These are phyloP conservation scores for Amphirosellinia nigrospora DNA, from an alignment of 495 filamentous ascomycete genomes.

Conservation along the genomic window DNA sequence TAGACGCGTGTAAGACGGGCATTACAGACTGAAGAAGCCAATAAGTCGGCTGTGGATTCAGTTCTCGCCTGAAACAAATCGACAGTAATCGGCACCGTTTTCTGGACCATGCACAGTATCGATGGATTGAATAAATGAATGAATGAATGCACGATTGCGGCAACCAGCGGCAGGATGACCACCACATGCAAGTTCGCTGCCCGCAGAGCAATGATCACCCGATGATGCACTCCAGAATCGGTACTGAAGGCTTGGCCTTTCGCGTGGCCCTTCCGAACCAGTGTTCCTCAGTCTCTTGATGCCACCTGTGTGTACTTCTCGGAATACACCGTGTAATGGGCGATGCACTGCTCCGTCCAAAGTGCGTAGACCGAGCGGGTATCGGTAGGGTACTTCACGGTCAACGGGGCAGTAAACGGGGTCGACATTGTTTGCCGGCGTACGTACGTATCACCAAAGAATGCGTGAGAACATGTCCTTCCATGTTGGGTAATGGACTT, in stretches of 20 bases:
- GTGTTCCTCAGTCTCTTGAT: background rate
- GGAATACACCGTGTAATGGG: background rate
- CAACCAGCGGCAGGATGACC: slow-evolving; percentile 14
- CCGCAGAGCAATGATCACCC: slow-evolving; percentile 19
- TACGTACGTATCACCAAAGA: background rate
- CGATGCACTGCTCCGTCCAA: background rate
- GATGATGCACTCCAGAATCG: slow-evolving; percentile 27
- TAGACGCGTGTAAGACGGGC: slow-evolving; percentile 25
- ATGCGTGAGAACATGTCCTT: slow-evolving; percentile 1
- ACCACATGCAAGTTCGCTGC: slow-evolving; percentile 26
- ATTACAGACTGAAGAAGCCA: slow-evolving; percentile 12
- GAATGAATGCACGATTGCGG: slow-evolving; percentile 3
- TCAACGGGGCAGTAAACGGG: too few relatives aligned
- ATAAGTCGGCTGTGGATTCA: background rate
- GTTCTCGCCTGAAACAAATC: slow-evolving; percentile 20
- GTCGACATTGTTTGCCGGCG: too few relatives aligned
- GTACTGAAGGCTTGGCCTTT: slow-evolving; percentile 17
- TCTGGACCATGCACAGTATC: background rate
- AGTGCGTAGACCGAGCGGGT: background rate
- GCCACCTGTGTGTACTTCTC: background rate
- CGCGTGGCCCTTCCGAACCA: slow-evolving; percentile 24
- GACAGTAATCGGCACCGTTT: background rate
- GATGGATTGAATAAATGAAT: too few relatives aligned
- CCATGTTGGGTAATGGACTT: background rate
- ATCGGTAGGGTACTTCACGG: background rate